These are phyloP conservation scores for Fusarium devonianum DNA, from an alignment of 2,329 filamentous ascomycete species.

Conservation along the genomic window DNA sequence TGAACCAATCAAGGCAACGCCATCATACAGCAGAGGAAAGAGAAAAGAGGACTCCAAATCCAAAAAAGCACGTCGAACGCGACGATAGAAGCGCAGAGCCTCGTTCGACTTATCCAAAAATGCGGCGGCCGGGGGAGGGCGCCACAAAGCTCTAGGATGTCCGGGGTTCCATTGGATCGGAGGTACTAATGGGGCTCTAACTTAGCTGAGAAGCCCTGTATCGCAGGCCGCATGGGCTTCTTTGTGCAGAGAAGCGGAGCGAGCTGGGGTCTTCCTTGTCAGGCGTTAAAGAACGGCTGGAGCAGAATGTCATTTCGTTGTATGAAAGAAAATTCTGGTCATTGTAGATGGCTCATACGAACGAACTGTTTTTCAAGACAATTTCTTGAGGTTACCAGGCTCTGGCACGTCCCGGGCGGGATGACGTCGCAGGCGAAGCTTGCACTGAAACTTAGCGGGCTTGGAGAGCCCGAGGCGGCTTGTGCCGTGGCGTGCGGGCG, in stretches of 20 bases:
- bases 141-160: slow-evolving; percentile 21
- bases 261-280: no score
- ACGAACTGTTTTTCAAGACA: no score
- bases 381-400: no score
- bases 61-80: slow-evolving; percentile 2
- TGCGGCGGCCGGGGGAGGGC: slow-evolving; percentile 16
- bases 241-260: slow-evolving; percentile 3
- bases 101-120: slow-evolving; percentile 23
- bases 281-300: no score
- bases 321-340: no score
- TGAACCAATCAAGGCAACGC: slow-evolving; percentile 9
- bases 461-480: no score
- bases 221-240: slow-evolving; percentile 4
- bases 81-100: slow-evolving; percentile 22
- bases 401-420: background rate
- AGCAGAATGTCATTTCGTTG: no score
- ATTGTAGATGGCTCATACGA: no score
- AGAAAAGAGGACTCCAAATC: slow-evolving; percentile 3
- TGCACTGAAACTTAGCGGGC: slow-evolving; percentile 15
- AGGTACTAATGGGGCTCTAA: slow-evolving; percentile 17
- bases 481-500: slow-evolving; percentile 26
- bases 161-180: slow-evolving; percentile 29
- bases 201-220: slow-evolving; percentile 4
- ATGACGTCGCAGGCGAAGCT: slow-evolving; percentile 5
- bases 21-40: slow-evolving; percentile 15